Evolutionary conservation across 2,329 filamentous ascomycete genomes (phyloP).

Genomic region (Aspergillus glaucus): DNA sequence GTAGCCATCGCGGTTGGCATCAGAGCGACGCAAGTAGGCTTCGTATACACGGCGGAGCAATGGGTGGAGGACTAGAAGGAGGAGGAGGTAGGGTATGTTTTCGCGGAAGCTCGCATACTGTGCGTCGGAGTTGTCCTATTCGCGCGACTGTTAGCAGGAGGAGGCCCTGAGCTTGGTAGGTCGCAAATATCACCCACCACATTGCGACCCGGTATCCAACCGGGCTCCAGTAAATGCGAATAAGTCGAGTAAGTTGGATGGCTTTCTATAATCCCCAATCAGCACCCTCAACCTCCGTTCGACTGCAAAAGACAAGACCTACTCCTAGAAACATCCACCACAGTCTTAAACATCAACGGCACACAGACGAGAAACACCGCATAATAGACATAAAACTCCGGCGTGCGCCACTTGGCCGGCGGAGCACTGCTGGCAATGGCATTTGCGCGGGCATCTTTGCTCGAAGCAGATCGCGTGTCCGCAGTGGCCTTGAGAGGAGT

Average conservation of each 20-base stretch:
- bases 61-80: conserved; percentile 72
- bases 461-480: conserved; percentile 41
- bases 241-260: conserved; percentile 77
- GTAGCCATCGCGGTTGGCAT: no score
- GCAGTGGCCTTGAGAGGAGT: conserved; percentile 58
- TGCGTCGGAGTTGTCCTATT: conserved; percentile 75
- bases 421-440: conserved; percentile 43
- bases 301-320: conserved; percentile 22
- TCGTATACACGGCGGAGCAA: conserved; percentile 69
- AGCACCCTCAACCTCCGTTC: not conserved
- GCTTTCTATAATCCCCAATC: conserved; percentile 50
- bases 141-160: conserved; percentile 12
- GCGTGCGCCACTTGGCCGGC: conserved; percentile 74
- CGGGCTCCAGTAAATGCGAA: conserved; percentile 62
- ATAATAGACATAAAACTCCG: conserved; percentile 81
- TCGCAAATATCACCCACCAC: conserved; percentile 53
- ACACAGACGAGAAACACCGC: conserved; percentile 59
- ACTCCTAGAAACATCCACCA: conserved; percentile 80
- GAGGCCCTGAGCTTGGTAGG: no score
- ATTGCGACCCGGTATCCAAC: conserved; percentile 89
- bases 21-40: conserved; percentile 39
- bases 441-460: conserved; percentile 31
- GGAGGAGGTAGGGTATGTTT: conserved; percentile 74
- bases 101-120: conserved; percentile 81
- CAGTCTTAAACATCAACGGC: conserved; percentile 86